A percentile compares a stretch with the other conserved stretches of the same genome.
Evolutionary conservation across 2,329 filamentous ascomycete genomes (phyloP).

Genomic region (Fusarium odoratissimum): DNA sequence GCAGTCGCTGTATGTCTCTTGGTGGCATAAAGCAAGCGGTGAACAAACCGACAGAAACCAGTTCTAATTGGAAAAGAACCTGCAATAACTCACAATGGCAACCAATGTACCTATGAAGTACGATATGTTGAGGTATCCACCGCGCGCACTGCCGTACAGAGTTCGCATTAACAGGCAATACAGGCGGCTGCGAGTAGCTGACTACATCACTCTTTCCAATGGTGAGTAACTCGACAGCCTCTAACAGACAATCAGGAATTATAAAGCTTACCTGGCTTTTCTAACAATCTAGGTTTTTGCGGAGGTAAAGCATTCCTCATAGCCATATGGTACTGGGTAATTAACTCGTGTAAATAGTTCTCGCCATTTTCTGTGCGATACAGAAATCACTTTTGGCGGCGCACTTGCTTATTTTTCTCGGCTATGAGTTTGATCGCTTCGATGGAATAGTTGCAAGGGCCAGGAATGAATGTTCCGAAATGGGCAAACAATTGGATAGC

Average conservation of each 20-base stretch:
- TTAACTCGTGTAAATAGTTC: neutral
- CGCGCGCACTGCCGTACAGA: fast-evolving
- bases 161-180: neutral
- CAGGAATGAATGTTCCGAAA: neutral
- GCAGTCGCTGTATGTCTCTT: neutral
- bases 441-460: neutral
- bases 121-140: neutral
- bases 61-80: neutral
- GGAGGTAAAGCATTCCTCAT: neutral
- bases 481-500: conserved; percentile 1
- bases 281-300: neutral
- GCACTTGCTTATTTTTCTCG: neutral
- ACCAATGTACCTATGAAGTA: neutral
- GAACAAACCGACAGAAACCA: neutral
- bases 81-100: neutral
- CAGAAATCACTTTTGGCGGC: neutral
- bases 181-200: neutral
- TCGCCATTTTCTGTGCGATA: neutral
- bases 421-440: neutral
- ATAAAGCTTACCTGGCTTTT: no score
- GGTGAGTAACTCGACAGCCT: fast-evolving
- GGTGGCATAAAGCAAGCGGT: neutral
- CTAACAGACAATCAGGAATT: no score
- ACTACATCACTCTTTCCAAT: conserved; percentile 4
- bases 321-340: no score